Evolutionary conservation across 352 stramenopile genomes (phyloP), one percentile per base, ranked within the genome.

Genomic region (Phytophthora citricola): DNA sequence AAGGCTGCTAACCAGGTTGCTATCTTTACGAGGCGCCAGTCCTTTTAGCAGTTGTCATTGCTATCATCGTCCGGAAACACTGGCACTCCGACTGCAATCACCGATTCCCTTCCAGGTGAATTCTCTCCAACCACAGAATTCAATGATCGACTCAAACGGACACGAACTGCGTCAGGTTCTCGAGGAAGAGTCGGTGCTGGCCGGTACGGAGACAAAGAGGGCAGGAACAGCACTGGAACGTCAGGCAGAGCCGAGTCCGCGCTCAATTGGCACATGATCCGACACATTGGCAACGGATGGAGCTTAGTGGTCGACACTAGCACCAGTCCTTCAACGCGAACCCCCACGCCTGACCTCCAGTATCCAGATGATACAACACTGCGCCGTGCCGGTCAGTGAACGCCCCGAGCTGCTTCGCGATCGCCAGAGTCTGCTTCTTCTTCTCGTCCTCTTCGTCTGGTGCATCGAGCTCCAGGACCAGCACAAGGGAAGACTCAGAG

Each of bases 301-400:
- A 85, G 44, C 22, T 51, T 69, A 1, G 66, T 72, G 2, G 32
- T 46, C 17, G 15, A n/a, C 11, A 80, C 32, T 5, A 79, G 63
- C 9, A 82, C 75, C 8, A 86, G 41, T 0, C 66, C 75, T 38
- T 83, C 69, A 1, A 86, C 53, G 10, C 66, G 72, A 39, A 83
- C 45, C 2, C 75, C 51, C 69, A 75, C 27, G 66, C 38, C 32
- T 69, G 31, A 5, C 47, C 8, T 4, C 45, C 65, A 14, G 54
- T 41, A 14, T 68, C 50, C 10, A 44, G 15, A 5, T 58, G 45
- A n/a, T 57, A 62, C 26, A 75, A 44, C 5, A 73, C 60, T 7
- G 66, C 66, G 10, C 66, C 59, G 17, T 73, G 53, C 58, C 58
- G 54, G 27, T 66, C 59, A 7, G 7, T 40, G 22, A 44, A 27